phyloP scores from a whole-genome alignment of 176 grass and related monocot species.

The Triticum urartu region DNA sequence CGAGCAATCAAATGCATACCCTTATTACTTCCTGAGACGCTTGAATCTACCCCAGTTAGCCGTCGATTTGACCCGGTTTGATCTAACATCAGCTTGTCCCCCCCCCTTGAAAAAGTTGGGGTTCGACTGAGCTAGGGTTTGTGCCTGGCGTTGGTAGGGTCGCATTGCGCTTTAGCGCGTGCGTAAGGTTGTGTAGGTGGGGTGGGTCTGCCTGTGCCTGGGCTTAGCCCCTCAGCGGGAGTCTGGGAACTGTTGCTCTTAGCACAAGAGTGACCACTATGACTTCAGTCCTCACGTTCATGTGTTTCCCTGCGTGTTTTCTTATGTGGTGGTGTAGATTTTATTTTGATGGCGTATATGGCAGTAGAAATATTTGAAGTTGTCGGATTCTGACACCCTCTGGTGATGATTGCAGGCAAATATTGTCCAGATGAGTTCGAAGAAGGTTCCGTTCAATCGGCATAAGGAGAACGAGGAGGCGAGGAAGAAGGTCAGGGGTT shows the following conservation, averaged over 20 bases:
- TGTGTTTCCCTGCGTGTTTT: not conserved
- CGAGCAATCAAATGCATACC: not conserved
- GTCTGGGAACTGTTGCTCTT: conserved; percentile 1
- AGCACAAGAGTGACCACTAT: not conserved
- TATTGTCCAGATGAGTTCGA: conserved; percentile 67
- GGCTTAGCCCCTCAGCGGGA: not conserved
- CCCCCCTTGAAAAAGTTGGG: not conserved
- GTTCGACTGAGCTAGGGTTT: not conserved
- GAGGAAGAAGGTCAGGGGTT: conserved; percentile 75
- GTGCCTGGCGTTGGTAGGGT: not conserved
- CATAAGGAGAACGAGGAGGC: conserved; percentile 95
- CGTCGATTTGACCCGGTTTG: not conserved
- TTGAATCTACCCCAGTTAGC: not conserved
- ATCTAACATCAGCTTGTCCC: not conserved
- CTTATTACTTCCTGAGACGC: not conserved
- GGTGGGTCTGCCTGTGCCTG: not conserved
- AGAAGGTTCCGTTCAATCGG: conserved; percentile 81
- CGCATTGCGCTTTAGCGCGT: not conserved
- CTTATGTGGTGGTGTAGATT: not conserved
- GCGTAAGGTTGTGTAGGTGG: not conserved
- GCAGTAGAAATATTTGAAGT: not conserved
- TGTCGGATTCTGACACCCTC: not conserved
- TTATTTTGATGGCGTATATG: not conserved
- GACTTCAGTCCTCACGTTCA: not conserved
- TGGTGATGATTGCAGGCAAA: conserved; percentile 15